Base-by-base conservation (phyloP, 208 protist species). In the Trypanosoma theileri region DNA sequence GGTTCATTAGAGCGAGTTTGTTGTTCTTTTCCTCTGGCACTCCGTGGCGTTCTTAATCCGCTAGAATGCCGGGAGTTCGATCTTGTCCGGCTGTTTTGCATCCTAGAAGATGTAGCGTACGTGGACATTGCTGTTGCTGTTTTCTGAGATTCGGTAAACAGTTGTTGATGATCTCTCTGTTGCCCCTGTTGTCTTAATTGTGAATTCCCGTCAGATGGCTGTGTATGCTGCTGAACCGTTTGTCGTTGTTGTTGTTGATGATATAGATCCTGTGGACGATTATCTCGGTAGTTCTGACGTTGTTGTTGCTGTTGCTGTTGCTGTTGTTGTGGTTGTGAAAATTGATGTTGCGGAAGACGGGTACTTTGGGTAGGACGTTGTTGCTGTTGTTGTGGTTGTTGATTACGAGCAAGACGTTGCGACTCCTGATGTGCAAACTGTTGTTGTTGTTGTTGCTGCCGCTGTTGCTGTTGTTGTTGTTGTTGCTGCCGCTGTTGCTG, bases 211-310 rank as follows among this genome's bases (percentile, higher is more conserved):
- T 24, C 4, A 48, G 0, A 46, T 16, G 0, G 46, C 22, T 56
- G 54, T 26, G n/a, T 65, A n/a, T 4, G 72, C 31, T 9, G 50
- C 35, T 59, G 50, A 9, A 22, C 21, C 13, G 28, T 22, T 24
- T 58, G 69, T 45, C 24, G 35, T 35, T 61, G 70, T 42, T 46
- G 28, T 13, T 53, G 41, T 48, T 55, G 57, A 57, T 60, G 17
- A 13, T 50, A 28, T n/a, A n/a, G n/a, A n/a, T n/a, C n/a, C n/a
- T n/a, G n/a, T n/a, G n/a, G n/a, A n/a, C n/a, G n/a, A n/a, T n/a
- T n/a, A n/a, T n/a, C n/a, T n/a, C n/a, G n/a, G n/a, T n/a, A n/a
- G n/a, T n/a, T n/a, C n/a, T n/a, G n/a, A n/a, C n/a, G n/a, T n/a
- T n/a, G n/a, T n/a, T n/a, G n/a, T n/a, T n/a, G n/a, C n/a, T n/a